Base-by-base conservation (phyloP, 352 stramenopile species). In the Phytophthora sansomeana region DNA sequence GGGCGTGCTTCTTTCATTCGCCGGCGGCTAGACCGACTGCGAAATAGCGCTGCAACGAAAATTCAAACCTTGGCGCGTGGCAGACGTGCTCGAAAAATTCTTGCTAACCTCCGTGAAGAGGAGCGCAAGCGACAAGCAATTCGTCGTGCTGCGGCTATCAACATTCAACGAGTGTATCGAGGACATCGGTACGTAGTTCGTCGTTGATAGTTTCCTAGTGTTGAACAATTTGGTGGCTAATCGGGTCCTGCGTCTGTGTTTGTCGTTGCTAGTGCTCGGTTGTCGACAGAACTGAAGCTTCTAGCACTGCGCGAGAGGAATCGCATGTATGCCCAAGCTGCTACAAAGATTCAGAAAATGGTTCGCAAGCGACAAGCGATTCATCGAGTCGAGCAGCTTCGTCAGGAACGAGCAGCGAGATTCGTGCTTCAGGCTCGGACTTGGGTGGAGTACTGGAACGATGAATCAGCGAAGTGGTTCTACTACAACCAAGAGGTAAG, bases 361-460 rank as follows among this genome's bases (percentile, higher is more conserved):
- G 76, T 77, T 28, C 85, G 87, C 8, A 72, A 50, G 24, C 69
- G 70, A 8, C 69, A 90, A 58, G 85, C 87, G 6, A 78, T 77
- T 38, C 69, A 68, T 14, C 38, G 30, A 3, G 81, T 93, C 6
- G 54, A 61, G 11, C 42, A 28, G 5, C 48, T 80, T 60, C 75
- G 72, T 46, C 54, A 74, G 16, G 71, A 81, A 39, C 70, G 74
- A 17, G 54, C 77, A 30, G 63, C 57, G 1, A 59, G 73, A 9
- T 67, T 93, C 32, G 57, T 93, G n/a, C 41, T 60, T 4, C 58
- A 83, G 41, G 81, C 87, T 8, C 73, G 75, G 8, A 60, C 67
- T 6, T 95, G 83, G 80, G 76, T 81, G 13, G 85, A 95, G 62
- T 91, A 89, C 63, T 95, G 85, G 87, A 90, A 73, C 56, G 83